Conservation (phyloP, 2,329 filamentous ascomycete genomes). For the Cytospora mali region DNA sequence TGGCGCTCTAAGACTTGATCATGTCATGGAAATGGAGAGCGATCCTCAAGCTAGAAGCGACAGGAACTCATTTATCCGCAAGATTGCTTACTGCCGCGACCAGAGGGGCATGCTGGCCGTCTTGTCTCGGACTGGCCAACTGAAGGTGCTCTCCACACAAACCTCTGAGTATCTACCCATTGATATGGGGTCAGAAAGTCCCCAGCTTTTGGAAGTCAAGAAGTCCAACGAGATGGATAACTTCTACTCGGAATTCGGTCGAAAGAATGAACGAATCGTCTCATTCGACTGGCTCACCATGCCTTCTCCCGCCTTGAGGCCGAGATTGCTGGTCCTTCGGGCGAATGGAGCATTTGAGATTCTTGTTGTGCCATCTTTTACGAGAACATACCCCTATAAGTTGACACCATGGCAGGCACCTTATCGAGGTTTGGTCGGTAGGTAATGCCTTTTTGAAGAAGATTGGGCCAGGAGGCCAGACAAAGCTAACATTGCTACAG, state of each 20-base stretch:
- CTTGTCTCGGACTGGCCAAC: conserved; percentile 63
- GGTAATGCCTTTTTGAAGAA: conserved; percentile 5
- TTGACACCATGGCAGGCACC: conserved; percentile 64
- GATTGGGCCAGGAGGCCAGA: background rate
- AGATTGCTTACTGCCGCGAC: conserved; percentile 65
- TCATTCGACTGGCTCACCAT: conserved; percentile 70
- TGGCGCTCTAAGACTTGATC: conserved; percentile 59
- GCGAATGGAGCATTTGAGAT: conserved; percentile 65
- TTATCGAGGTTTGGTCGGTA: conserved; percentile 59
- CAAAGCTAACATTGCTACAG: conserved; percentile 41
- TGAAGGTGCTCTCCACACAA: conserved; percentile 62
- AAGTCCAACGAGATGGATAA: conserved; percentile 66
- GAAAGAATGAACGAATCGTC: conserved; percentile 63
- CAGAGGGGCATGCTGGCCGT: conserved; percentile 63
- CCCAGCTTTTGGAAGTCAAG: conserved; percentile 61
- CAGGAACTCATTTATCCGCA: conserved; percentile 62
- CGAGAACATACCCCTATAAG: conserved; percentile 61
- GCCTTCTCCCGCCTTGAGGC: conserved; percentile 56
- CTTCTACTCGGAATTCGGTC: conserved; percentile 53
- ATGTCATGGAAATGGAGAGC: conserved; percentile 58
- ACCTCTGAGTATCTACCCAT: conserved; percentile 51
- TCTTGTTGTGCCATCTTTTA: conserved; percentile 61
- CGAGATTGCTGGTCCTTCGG: conserved; percentile 61
- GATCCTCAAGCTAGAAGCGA: conserved; percentile 50
- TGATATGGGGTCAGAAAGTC: conserved; percentile 47